Conservation (phyloP, 768 basidiomycete genomes). For the Rossbeevera mucosa region DNA sequence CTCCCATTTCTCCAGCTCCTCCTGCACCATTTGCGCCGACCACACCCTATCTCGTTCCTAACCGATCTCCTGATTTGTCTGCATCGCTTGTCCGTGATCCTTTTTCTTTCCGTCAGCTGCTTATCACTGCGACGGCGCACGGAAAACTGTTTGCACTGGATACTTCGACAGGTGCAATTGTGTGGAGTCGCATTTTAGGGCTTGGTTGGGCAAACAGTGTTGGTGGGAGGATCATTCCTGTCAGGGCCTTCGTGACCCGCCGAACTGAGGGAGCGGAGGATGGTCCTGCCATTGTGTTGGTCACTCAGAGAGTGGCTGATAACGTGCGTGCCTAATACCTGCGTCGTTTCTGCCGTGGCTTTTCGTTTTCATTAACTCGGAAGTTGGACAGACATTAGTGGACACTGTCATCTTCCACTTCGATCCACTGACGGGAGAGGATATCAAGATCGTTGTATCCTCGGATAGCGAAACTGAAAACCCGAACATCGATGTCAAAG, state of each 20-base stretch:
- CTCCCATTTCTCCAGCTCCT: conserved; percentile 24
- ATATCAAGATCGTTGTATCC: conserved; percentile 33
- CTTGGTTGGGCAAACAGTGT: conserved; percentile 59
- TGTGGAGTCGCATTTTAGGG: conserved; percentile 80
- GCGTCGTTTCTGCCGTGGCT: background rate
- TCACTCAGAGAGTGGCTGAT: conserved; percentile 56
- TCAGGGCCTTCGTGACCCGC: conserved; percentile 55
- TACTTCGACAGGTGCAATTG: conserved; percentile 64
- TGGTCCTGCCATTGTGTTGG: conserved; percentile 44
- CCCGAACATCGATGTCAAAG: background rate
- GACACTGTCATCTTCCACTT: conserved; percentile 77
- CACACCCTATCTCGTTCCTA: conserved; percentile 18
- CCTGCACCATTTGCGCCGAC: conserved; percentile 2
- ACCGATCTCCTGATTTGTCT: conserved; percentile 28
- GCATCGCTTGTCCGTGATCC: conserved; percentile 57
- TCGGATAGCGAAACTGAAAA: background rate
- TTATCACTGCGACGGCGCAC: conserved; percentile 62
- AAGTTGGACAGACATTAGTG: conserved; percentile 44
- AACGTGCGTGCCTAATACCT: conserved; percentile 44
- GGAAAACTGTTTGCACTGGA: conserved; percentile 85
- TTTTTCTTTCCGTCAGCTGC: conserved; percentile 84
- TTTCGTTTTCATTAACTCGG: conserved; percentile 6
- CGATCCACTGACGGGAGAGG: conserved; percentile 75
- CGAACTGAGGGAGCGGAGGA: conserved; percentile 13
- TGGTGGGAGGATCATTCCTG: conserved; percentile 53